Evolutionary conservation across 768 basidiomycete genomes (phyloP).

Genomic region (Termitomyces sp.): DNA sequence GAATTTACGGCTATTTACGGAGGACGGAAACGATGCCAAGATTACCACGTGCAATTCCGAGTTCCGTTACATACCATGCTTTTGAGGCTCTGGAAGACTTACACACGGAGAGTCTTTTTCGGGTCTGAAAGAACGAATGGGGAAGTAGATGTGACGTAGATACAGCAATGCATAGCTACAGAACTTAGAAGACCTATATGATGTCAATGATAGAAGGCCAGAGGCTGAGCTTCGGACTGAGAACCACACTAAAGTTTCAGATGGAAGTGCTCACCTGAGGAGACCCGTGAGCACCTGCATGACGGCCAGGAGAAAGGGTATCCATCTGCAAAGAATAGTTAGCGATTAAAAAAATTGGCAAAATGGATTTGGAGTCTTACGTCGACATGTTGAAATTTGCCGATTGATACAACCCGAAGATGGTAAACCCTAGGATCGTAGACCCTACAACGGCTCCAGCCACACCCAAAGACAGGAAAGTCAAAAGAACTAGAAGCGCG

Average conservation of each 20-base stretch:
- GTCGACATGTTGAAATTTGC: conserved; percentile 51
- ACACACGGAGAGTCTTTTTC: neutral
- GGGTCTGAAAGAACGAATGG: conserved; percentile 5
- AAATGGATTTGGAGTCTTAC: conserved; percentile 27
- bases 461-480: conserved; percentile 39
- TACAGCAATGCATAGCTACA: neutral
- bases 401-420: conserved; percentile 44
- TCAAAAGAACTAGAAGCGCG: conserved; percentile 43
- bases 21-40: neutral
- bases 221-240: conserved; percentile 25
- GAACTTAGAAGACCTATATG: conserved; percentile 24
- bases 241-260: neutral
- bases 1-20: conserved; percentile 4
- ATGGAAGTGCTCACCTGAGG: conserved; percentile 31
- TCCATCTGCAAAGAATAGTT: conserved; percentile 33
- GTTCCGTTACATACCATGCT: conserved; percentile 2
- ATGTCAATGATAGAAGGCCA: conserved; percentile 48
- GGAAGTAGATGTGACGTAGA: conserved; percentile 6
- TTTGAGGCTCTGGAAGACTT: neutral
- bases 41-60: conserved; percentile 6
- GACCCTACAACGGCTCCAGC: conserved; percentile 48
- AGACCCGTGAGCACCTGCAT: conserved; percentile 42
- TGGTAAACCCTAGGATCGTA: conserved; percentile 43
- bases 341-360: conserved; percentile 3
- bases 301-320: conserved; percentile 44